These are phyloP conservation scores for Fusarium multiceps DNA, from an alignment of 2,329 filamentous ascomycete genomes.

Conservation along the genomic window DNA sequence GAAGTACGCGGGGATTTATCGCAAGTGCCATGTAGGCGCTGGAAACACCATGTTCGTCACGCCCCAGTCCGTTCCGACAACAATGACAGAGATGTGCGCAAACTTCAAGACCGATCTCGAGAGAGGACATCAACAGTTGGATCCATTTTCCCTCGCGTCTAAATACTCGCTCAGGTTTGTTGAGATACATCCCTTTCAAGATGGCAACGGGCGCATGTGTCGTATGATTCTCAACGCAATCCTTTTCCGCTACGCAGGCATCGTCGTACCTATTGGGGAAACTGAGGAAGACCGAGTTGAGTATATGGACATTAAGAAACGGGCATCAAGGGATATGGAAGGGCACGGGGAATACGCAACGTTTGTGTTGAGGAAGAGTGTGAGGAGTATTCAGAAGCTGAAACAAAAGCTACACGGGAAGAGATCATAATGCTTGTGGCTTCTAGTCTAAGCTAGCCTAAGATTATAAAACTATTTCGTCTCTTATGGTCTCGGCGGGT, in stretches of 20 bases:
- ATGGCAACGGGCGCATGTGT: constrained; percentile 54
- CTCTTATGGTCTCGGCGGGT: no score
- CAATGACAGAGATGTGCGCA: constrained; percentile 46
- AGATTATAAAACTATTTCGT: no score
- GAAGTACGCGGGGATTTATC: constrained; percentile 45
- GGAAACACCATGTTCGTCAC: constrained; percentile 45
- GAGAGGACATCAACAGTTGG: constrained; percentile 17
- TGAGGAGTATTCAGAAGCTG: constrained; percentile 26
- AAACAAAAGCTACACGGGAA: constrained; percentile 41
- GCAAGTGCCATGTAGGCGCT: constrained; percentile 39
- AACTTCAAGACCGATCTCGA: constrained; percentile 34
- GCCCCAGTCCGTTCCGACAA: constrained; percentile 39
- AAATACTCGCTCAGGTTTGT: constrained; percentile 49
- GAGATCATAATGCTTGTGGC: no score
- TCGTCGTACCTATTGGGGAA: constrained; percentile 41
- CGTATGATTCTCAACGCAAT: constrained; percentile 53
- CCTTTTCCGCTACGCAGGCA: constrained; percentile 47
- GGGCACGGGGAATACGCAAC: constrained; percentile 46
- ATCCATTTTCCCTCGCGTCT: constrained; percentile 47
- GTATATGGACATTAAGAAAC: constrained; percentile 44
- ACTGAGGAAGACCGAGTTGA: constrained; percentile 24
- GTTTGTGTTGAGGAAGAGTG: constrained; percentile 38
- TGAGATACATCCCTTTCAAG: constrained; percentile 54
- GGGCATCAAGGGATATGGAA: constrained; percentile 38
- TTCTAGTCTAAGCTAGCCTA: no score